These are phyloP conservation scores for Lecanoromycetidae sp. DNA, from an alignment of 2,329 filamentous ascomycete species.

Conservation along the genomic window DNA sequence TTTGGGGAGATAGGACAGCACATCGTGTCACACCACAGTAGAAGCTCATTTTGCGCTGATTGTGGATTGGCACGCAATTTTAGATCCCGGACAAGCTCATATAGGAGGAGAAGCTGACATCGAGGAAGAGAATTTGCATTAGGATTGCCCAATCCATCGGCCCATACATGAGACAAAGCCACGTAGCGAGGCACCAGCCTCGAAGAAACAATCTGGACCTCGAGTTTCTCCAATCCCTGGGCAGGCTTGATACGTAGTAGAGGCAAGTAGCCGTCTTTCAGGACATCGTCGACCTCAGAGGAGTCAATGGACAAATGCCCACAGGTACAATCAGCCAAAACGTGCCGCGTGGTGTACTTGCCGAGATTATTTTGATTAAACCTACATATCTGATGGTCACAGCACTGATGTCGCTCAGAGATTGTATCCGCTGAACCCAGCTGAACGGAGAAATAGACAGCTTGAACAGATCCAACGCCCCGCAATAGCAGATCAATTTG, in stretches of 20 bases:
- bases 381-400: background rate
- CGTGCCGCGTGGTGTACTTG: background rate
- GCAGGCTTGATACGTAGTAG: background rate
- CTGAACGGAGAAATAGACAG: background rate
- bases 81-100: background rate
- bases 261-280: background rate
- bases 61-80: background rate
- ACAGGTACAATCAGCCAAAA: background rate
- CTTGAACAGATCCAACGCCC: background rate
- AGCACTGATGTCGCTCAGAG: background rate
- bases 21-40: constrained; percentile 12
- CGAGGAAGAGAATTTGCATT: constrained; percentile 7
- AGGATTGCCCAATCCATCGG: constrained; percentile 12
- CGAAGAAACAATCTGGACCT: background rate
- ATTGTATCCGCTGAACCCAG: background rate
- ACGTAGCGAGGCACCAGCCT: background rate
- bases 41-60: background rate
- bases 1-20: constrained; percentile 7
- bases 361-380: background rate
- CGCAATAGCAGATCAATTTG: background rate
- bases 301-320: background rate
- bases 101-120: constrained; percentile 7
- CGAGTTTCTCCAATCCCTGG: background rate
- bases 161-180: constrained; percentile 8
- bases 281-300: background rate